Base-by-base conservation (phyloP, 192 early-diverging fungal genomes). In the Diversispora eburnea region DNA sequence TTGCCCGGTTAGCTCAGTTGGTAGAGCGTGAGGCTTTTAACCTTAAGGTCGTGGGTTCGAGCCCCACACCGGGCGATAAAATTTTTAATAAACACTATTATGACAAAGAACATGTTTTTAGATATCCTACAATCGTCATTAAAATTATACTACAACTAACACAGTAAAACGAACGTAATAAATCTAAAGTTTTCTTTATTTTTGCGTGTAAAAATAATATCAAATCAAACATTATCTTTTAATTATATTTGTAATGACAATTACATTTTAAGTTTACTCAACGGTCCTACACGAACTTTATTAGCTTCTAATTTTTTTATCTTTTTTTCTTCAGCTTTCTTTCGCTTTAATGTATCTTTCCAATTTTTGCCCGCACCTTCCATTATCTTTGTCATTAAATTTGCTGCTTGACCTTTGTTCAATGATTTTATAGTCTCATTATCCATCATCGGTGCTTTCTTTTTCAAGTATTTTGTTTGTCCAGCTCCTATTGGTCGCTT, bases 401-500 rank as follows among this genome's bases (percentile, higher is more conserved):
- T 88, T 61, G 88, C 82, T 1, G 92, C 93, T 39, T 83, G 84
- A 9, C 92, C 93, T 45, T 88, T 89, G 0, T 82, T 88, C 55
- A 87, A 15, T 0, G 0, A 59, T n/a, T 33, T 60, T 19, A 13
- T 45, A 17, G 52, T 47, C 17, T 49, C 12, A 45, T 22, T 42
- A 56, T 41, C 72, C 5, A 77, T 59, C 1, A 76, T 7, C 3
- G 56, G 57, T 4, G 76, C 63, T 22, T 80, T 70, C n/a, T 78
- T 73, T 64, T 84, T 75, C 25, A 95, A 77, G 19, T 81, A 71
- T 9, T 57, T 51, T 8, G 84, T 56, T 79, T 94, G 92, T 19
- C 75, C 71, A 2, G 67, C 41, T 2, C 86, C 83, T 4, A 88
- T 84, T 15, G 89, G 84, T 43, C 74, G 51, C 7, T 62, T 65